phyloP scores from a whole-genome alignment of 139 green algal genomes.

The Gonium pectorale region DNA sequence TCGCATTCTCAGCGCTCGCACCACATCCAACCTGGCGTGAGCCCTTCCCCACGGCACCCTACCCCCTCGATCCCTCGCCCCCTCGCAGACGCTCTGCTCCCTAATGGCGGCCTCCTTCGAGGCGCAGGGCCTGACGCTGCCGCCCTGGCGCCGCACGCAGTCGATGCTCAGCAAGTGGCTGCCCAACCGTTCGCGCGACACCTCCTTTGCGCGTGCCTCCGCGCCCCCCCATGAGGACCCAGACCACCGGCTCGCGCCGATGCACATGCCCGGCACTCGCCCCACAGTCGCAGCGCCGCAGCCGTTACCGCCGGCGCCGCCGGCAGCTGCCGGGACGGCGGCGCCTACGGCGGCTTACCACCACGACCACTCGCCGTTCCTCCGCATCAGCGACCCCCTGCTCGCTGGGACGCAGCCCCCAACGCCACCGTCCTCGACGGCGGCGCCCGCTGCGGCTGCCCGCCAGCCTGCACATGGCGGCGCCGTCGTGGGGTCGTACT shows the following conservation, averaged over 20 bases:
- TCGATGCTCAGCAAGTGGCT: slow-evolving; percentile 61
- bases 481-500: too few relatives aligned
- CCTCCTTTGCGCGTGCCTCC: neutral
- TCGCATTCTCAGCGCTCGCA: too few relatives aligned
- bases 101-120: slow-evolving; percentile 56
- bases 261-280: neutral
- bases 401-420: neutral
- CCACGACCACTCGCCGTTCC: neutral
- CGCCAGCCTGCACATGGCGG: too few relatives aligned
- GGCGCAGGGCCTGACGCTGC: slow-evolving; percentile 38
- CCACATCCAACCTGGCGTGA: too few relatives aligned
- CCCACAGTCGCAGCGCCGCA: neutral
- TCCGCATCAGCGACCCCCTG: slow-evolving; percentile 16
- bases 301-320: neutral
- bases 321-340: neutral
- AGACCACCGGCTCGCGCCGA: neutral
- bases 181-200: slow-evolving; percentile 14
- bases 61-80: neutral
- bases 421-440: too few relatives aligned
- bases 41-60: too few relatives aligned
- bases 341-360: neutral
- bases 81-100: slow-evolving; percentile 27
- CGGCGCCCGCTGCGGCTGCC: too few relatives aligned
- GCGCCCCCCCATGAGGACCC: neutral
- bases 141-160: slow-evolving; percentile 49